Conservation (phyloP, 306 rosid genomes). For the Lupinus albus region DNA sequence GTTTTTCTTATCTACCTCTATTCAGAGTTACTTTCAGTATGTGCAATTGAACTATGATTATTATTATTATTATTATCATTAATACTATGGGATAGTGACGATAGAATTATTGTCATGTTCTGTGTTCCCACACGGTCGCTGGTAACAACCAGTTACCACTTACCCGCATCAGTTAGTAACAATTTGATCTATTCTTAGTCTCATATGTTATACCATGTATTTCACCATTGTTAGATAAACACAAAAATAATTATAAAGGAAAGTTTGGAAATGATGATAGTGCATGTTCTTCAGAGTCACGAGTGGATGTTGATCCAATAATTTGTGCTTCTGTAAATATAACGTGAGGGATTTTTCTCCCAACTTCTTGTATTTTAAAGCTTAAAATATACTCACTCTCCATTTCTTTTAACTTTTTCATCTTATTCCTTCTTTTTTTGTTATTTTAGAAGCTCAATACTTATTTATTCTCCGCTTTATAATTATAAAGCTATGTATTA, state of each 20-base stretch:
- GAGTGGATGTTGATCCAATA: neutral
- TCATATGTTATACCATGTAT: neutral
- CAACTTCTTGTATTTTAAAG: too few species aligned
- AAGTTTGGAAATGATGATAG: slow-evolving; percentile 2
- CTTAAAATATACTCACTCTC: too few species aligned
- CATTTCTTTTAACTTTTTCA: too few species aligned
- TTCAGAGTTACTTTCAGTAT: neutral
- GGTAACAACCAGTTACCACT: slow-evolving; percentile 4
- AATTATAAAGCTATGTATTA: too few species aligned
- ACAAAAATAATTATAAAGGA: too few species aligned
- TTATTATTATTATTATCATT: neutral
- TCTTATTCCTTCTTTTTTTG: too few species aligned
- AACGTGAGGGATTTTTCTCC: neutral
- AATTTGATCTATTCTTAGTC: slow-evolving; percentile 2
- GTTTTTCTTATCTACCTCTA: neutral
- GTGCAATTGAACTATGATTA: too few species aligned
- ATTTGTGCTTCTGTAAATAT: neutral
- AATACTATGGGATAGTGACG: slow-evolving; percentile 32
- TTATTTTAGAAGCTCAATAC: too few species aligned
- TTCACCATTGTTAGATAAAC: neutral
- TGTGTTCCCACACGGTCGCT: slow-evolving; percentile 40
- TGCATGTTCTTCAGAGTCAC: slow-evolving; percentile 32
- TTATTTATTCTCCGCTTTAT: too few species aligned
- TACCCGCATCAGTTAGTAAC: neutral
- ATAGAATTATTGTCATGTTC: slow-evolving; percentile 44